These are phyloP conservation scores for Linum lewisii DNA, from an alignment of 345 rosid species.

Conservation along the genomic window DNA sequence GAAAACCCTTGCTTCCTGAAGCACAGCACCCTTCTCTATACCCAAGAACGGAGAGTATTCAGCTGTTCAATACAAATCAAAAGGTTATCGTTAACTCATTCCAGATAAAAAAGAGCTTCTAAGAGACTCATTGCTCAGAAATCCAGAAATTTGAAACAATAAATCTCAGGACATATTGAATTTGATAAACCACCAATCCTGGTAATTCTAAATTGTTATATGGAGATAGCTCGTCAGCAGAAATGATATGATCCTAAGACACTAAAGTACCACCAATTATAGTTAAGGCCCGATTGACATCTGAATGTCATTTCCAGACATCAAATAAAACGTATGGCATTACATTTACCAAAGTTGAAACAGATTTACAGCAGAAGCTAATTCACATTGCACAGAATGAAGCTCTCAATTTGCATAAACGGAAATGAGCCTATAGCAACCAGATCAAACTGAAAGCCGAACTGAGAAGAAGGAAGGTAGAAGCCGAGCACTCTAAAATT, in stretches of 20 bases:
- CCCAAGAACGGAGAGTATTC: conserved; percentile 94
- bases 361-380: conserved; percentile 3
- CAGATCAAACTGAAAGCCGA: conserved; percentile 20
- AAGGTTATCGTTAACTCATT: background rate
- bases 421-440: background rate
- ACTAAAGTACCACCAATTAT: background rate
- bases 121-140: background rate
- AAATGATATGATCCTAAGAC: background rate
- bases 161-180: too few relatives aligned
- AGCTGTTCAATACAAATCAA: conserved; percentile 26
- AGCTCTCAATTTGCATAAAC: background rate
- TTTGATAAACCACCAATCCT: background rate
- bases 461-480: background rate
- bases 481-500: conserved; percentile 1
- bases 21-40: conserved; percentile 96
- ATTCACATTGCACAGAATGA: conserved; percentile 15
- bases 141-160: background rate
- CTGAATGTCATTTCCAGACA: background rate
- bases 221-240: background rate
- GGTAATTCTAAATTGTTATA: background rate
- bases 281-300: background rate
- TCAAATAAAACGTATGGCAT: background rate
- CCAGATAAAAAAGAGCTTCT: background rate
- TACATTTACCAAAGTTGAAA: conserved; percentile 14
- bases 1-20: conserved; percentile 96